Evolutionary conservation across 2,329 filamentous ascomycete species (phyloP).

Genomic region (Hypoxylon sp.): DNA sequence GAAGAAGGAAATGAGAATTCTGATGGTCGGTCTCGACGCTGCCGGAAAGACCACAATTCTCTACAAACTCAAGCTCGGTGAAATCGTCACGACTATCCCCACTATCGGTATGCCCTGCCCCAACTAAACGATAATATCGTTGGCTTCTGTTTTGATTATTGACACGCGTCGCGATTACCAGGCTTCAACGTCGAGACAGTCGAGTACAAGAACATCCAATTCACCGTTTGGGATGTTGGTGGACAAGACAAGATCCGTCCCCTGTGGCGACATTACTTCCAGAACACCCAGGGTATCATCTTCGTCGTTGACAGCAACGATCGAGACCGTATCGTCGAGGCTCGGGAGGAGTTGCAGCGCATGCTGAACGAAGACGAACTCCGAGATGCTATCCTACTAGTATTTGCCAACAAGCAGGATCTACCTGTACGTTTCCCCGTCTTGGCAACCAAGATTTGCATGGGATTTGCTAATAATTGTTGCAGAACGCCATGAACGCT

Average conservation of each 20-base stretch:
- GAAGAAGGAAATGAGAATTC: slow-evolving; percentile 99
- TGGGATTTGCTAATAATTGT: slow-evolving; percentile 49
- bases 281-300: slow-evolving; percentile 99
- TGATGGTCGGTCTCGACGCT: slow-evolving; percentile 99
- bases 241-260: slow-evolving; percentile 99
- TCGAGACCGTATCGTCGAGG: slow-evolving; percentile 97
- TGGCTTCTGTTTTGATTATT: slow-evolving; percentile 41
- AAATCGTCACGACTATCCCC: slow-evolving; percentile 99
- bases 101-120: slow-evolving; percentile 82
- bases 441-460: not conserved
- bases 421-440: slow-evolving; percentile 78
- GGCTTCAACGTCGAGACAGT: slow-evolving; percentile 99
- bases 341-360: slow-evolving; percentile 94
- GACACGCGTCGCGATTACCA: slow-evolving; percentile 56
- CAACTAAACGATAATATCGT: slow-evolving; percentile 12
- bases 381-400: slow-evolving; percentile 93
- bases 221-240: slow-evolving; percentile 99
- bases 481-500: slow-evolving; percentile 98
- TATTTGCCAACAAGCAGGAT: slow-evolving; percentile 99
- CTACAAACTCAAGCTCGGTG: slow-evolving; percentile 99
- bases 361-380: slow-evolving; percentile 99
- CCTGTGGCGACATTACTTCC: slow-evolving; percentile 99
- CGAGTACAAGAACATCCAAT: slow-evolving; percentile 99
- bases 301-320: slow-evolving; percentile 99
- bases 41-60: slow-evolving; percentile 99